Percentiles rank a stretch among this genome's conserved stretches.
These are phyloP conservation scores for Alternaria arbusti DNA, from an alignment of 2,329 filamentous ascomycete genomes.

Conservation along the genomic window DNA sequence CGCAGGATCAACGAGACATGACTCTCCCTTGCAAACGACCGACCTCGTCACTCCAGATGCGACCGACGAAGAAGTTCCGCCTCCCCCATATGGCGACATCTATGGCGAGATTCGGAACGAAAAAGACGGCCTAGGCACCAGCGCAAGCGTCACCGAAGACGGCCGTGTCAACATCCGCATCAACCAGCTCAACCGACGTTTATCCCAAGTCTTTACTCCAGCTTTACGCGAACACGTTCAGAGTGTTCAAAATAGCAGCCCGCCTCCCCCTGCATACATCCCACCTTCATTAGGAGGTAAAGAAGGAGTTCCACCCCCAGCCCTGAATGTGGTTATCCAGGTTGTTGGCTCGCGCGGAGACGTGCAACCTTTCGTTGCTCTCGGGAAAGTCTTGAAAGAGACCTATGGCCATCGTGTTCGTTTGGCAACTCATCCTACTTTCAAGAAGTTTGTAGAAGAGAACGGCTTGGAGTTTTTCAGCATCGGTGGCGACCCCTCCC, in stretches of 20 bases:
- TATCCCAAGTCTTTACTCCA: conserved; percentile 31
- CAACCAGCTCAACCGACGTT: conserved; percentile 26
- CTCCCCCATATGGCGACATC: conserved; percentile 40
- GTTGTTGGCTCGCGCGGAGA: conserved; percentile 62
- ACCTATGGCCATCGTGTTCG: conserved; percentile 38
- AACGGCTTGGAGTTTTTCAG: conserved; percentile 44
- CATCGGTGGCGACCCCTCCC: conserved; percentile 42
- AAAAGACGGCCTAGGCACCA: conserved; percentile 42
- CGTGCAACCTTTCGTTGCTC: conserved; percentile 65
- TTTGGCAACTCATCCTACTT: conserved; percentile 32
- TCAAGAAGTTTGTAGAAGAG: conserved; percentile 22
- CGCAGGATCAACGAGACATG: conserved; percentile 8
- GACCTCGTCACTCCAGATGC: conserved; percentile 25
- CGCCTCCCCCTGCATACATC: neutral
- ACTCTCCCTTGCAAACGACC: conserved; percentile 26
- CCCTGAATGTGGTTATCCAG: conserved; percentile 62
- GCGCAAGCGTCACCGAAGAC: conserved; percentile 54
- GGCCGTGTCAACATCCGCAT: conserved; percentile 38
- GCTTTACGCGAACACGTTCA: conserved; percentile 15
- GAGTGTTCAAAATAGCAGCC: conserved; percentile 15
- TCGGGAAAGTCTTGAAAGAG: conserved; percentile 57
- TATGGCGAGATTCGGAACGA: conserved; percentile 42
- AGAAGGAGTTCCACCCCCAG: conserved; percentile 6
- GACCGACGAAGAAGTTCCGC: conserved; percentile 31
- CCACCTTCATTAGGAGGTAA: conserved; percentile 13